Percentiles rank a stretch among this genome's conserved stretches.
Evolutionary conservation across 371 early-diverging fungal species (phyloP).

Genomic region (Circinella minor): DNA sequence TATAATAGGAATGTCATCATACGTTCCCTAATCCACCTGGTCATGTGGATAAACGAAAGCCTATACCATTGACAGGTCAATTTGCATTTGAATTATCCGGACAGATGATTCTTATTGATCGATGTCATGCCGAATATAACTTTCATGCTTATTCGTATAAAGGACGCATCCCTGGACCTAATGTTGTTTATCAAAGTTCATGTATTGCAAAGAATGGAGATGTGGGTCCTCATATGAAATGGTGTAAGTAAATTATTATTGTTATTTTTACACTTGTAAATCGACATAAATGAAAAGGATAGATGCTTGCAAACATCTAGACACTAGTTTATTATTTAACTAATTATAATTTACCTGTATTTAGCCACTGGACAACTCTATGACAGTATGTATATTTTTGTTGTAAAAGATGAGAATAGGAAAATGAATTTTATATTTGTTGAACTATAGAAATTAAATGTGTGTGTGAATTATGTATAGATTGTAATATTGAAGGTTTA

Average conservation of each 20-base stretch:
- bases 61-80: constrained; percentile 42
- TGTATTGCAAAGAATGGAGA: constrained; percentile 34
- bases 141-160: constrained; percentile 55
- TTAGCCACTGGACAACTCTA: constrained; percentile 41
- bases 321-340: no score
- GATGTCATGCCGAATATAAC: constrained; percentile 47
- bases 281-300: background rate
- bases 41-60: constrained; percentile 17
- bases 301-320: no score
- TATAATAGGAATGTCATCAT: constrained; percentile 28
- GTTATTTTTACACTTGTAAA: background rate
- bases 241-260: constrained; percentile 39
- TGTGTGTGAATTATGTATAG: background rate
- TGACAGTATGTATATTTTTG: constrained; percentile 30
- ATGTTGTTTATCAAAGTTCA: constrained; percentile 44
- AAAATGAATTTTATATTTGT: no score
- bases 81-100: constrained; percentile 58
- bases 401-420: background rate
- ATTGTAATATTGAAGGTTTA: constrained; percentile 39
- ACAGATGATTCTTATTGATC: constrained; percentile 43
- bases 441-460: no score
- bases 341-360: no score
- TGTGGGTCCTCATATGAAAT: constrained; percentile 57
- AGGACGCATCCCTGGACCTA: constrained; percentile 49
- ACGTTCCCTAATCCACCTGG: constrained; percentile 28